Evolutionary conservation across 2,329 filamentous ascomycete species (phyloP).

Genomic region (Pseudogymnoascus sp.): DNA sequence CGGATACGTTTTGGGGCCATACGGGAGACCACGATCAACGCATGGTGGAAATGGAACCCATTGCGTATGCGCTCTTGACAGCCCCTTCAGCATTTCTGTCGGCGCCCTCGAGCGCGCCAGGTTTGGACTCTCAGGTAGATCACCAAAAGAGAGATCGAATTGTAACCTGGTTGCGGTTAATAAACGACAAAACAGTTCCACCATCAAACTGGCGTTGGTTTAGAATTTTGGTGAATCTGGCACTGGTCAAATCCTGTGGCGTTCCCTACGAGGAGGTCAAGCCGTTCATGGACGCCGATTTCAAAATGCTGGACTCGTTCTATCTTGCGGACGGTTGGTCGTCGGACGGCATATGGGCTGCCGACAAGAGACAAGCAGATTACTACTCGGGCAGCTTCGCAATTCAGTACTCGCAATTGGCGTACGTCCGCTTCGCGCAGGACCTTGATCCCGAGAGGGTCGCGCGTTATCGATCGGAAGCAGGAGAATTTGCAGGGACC

Average conservation of each 20-base stretch:
- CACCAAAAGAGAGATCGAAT: constrained; percentile 30
- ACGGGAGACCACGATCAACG: constrained; percentile 39
- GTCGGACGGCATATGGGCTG: constrained; percentile 36
- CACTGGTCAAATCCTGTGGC: constrained; percentile 34
- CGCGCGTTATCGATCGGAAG: constrained; percentile 31
- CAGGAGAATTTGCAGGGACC: constrained; percentile 31
- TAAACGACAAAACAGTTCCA: constrained; percentile 39
- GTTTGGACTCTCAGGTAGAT: constrained; percentile 21
- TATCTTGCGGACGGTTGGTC: constrained; percentile 39
- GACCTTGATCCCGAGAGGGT: constrained; percentile 34
- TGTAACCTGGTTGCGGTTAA: constrained; percentile 32
- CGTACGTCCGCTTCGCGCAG: constrained; percentile 36
- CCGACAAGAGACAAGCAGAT: constrained; percentile 33
- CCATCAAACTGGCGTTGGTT: constrained; percentile 46
- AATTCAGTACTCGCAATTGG: constrained; percentile 41
- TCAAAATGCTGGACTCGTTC: constrained; percentile 37
- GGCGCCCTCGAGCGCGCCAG: background rate
- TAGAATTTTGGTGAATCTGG: constrained; percentile 40
- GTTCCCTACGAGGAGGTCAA: constrained; percentile 28
- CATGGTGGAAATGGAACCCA: constrained; percentile 46
- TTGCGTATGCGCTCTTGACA: constrained; percentile 39
- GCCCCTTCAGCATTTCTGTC: constrained; percentile 31
- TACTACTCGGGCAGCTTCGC: constrained; percentile 48
- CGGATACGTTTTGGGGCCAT: constrained; percentile 38
- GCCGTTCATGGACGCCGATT: constrained; percentile 33